Conservation (phyloP, 2,329 filamentous ascomycete species). For the Alternaria gaisen region DNA sequence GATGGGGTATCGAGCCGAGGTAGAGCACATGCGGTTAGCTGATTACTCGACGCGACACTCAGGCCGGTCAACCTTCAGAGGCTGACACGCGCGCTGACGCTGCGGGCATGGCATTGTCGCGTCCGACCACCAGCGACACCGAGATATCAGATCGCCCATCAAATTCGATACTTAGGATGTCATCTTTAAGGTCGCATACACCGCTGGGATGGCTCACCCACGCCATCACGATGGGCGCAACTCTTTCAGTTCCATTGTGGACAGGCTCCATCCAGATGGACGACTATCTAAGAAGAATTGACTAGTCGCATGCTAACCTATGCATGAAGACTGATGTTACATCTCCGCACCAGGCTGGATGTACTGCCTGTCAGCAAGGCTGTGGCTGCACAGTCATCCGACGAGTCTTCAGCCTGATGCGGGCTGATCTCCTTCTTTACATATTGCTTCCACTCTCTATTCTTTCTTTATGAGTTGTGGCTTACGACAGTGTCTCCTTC, state of each 20-base stretch:
- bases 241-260: not conserved
- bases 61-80: not conserved
- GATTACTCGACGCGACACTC: not conserved
- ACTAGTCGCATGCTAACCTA: not conserved
- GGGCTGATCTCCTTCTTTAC: not conserved
- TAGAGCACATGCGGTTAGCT: not conserved
- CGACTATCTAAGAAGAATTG: not conserved
- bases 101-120: not conserved
- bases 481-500: too few relatives aligned
- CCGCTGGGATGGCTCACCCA: not conserved
- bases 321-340: not conserved
- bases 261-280: not conserved
- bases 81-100: not conserved
- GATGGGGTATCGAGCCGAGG: constrained; percentile 11
- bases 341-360: not conserved
- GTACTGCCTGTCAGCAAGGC: not conserved
- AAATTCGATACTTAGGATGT: not conserved
- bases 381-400: not conserved
- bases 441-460: not conserved
- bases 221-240: not conserved
- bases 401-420: not conserved
- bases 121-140: not conserved
- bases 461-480: not conserved
- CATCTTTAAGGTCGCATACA: rapidly evolving
- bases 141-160: not conserved